Conservation (phyloP, 257 asterid genomes). For the Jacaranda mimosifolia region DNA sequence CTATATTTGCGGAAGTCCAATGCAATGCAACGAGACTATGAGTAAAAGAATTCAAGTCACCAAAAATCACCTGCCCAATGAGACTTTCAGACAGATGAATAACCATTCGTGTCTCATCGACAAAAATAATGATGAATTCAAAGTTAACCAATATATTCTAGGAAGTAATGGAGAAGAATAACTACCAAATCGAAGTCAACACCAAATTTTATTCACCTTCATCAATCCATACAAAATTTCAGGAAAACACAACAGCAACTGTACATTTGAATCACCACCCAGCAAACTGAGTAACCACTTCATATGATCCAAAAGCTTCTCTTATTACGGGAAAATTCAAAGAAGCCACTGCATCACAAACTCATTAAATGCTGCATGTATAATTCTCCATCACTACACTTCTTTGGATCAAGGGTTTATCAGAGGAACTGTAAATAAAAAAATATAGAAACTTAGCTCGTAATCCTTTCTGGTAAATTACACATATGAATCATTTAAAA, state of each 20-base stretch:
- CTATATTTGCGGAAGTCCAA: constrained; percentile 35
- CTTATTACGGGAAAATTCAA: constrained; percentile 37
- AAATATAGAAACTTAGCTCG: not conserved
- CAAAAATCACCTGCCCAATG: constrained; percentile 51
- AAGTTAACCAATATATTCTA: not conserved
- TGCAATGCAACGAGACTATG: constrained; percentile 36
- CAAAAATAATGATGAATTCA: constrained; percentile 5
- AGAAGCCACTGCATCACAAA: constrained; percentile 40
- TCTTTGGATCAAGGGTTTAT: constrained; percentile 6
- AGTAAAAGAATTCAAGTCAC: constrained; percentile 31
- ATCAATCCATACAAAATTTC: constrained; percentile 34
- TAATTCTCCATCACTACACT: constrained; percentile 7
- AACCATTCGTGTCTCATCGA: constrained; percentile 6
- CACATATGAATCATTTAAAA: not conserved
- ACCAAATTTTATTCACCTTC: constrained; percentile 35
- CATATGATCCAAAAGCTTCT: constrained; percentile 50
- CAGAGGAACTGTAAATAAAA: not conserved
- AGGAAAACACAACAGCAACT: constrained; percentile 38
- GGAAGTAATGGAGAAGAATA: not conserved
- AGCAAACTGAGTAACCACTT: constrained; percentile 42
- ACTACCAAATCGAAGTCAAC: not conserved
- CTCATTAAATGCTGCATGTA: not conserved
- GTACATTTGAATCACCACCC: constrained; percentile 42
- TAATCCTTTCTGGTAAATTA: not conserved
- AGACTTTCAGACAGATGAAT: constrained; percentile 19